A percentile compares a stretch with the other conserved stretches of the same genome.
Evolutionary conservation across 2,329 filamentous ascomycete species (phyloP).

Genomic region (Cordyceps javanica): DNA sequence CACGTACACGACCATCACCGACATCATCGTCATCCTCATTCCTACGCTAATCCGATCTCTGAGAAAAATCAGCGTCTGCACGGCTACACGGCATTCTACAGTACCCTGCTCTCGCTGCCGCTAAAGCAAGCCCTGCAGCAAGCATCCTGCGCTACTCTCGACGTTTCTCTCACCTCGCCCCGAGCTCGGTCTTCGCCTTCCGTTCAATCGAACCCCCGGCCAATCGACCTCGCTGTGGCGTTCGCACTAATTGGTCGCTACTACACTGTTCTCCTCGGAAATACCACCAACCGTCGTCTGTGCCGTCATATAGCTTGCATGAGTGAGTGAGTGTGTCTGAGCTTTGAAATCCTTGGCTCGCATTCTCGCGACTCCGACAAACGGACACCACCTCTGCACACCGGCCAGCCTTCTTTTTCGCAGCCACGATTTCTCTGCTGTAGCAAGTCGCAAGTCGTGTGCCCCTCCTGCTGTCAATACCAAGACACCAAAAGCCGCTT

Average conservation of each 20-base stretch:
- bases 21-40: not conserved
- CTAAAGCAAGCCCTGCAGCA: not conserved
- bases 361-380: not conserved
- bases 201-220: not conserved
- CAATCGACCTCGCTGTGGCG: constrained; percentile 4
- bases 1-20: not conserved
- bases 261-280: not conserved
- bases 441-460: constrained; percentile 1
- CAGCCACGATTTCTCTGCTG: constrained; percentile 3
- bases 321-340: too few relatives aligned
- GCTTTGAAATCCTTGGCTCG: not conserved
- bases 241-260: not conserved
- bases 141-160: not conserved
- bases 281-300: not conserved
- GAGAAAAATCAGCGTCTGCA: not conserved
- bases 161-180: not conserved
- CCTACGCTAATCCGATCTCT: not conserved
- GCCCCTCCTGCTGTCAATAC: constrained; percentile 7
- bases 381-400: not conserved
- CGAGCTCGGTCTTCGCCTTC: not conserved
- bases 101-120: not conserved
- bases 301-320: not conserved
- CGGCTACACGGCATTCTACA: not conserved
- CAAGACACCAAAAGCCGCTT: not conserved
- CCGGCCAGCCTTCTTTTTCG: not conserved